These are phyloP conservation scores for Henckelia pumila DNA, from an alignment of 257 asterid species.

Conservation along the genomic window DNA sequence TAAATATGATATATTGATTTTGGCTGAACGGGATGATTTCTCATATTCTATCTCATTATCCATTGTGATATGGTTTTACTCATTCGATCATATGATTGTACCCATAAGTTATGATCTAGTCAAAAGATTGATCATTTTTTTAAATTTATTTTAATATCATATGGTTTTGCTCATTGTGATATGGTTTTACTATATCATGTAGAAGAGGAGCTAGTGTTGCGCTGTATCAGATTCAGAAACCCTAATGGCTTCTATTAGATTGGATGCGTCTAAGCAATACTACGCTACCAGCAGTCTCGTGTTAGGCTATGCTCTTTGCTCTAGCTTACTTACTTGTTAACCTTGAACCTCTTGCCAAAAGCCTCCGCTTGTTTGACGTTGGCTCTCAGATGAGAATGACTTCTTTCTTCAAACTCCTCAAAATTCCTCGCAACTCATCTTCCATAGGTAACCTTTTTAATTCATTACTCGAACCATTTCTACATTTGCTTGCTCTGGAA, in stretches of 20 bases:
- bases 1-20: background rate
- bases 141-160: too few species aligned
- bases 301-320: conserved; percentile 89
- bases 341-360: too few species aligned
- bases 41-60: background rate
- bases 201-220: too few species aligned
- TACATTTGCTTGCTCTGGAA: background rate
- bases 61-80: background rate
- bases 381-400: conserved; percentile 49
- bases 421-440: conserved; percentile 32
- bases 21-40: background rate
- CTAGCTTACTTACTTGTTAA: conserved; percentile 89
- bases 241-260: conserved; percentile 47
- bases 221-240: conserved; percentile 7
- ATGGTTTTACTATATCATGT: too few species aligned
- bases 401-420: conserved; percentile 41
- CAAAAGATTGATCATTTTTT: background rate
- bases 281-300: conserved; percentile 79
- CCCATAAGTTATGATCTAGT: background rate
- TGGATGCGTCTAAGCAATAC: conserved; percentile 56
- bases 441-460: conserved; percentile 31
- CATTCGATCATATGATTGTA: background rate
- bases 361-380: too few species aligned
- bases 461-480: background rate
- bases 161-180: too few species aligned